Evolutionary conservation across 208 protist genomes (phyloP), one percentile per base, ranked within the genome.

Genomic region (Trypanosoma lewisi): DNA sequence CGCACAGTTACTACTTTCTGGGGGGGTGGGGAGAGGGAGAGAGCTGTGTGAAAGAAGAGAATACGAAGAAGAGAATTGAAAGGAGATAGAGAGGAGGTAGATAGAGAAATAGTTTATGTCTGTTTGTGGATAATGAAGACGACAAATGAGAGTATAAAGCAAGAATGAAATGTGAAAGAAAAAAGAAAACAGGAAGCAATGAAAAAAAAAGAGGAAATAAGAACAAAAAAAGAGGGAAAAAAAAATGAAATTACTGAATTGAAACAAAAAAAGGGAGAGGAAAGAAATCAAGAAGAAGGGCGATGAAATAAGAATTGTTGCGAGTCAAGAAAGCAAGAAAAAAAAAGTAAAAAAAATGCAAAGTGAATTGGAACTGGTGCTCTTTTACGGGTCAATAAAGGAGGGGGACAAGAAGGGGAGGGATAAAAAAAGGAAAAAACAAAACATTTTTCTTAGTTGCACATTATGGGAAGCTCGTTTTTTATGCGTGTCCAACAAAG

Each of bases 401-500:
- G n/a, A 65, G 21, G 2, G 17, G 14, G 25, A 65, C 12, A 45
- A 37, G 16, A 57, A 5, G 2, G 7, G 45, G 25, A 31, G 34
- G 28, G 21, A 48, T 30, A 55, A 52, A 31, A 54, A 45, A 60
- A 44, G 41, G 27, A 61, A 60, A 33, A 51, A 44, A 41, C 30
- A 17, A 63, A 45, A 55, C 30, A 49, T 27, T 2, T 27, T 54
- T 55, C 48, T 34, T 56, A 50, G 37, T 11, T 21, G 19, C 17
- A n/a, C 31, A 31, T 17, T 12, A 17, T 14, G 56, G 28, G 56
- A n/a, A 49, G 28, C 16, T 2, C 16, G 34, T 23, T 6, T 23
- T 45, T 16, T 3, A 5, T 16, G 42, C 2, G 25, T 14, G 31
- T 2, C 12, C 9, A 44, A 28, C 28, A 60, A 16, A 33, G 8